These are phyloP conservation scores for Clathrus columnatus DNA, from an alignment of 768 basidiomycete genomes.

Conservation along the genomic window DNA sequence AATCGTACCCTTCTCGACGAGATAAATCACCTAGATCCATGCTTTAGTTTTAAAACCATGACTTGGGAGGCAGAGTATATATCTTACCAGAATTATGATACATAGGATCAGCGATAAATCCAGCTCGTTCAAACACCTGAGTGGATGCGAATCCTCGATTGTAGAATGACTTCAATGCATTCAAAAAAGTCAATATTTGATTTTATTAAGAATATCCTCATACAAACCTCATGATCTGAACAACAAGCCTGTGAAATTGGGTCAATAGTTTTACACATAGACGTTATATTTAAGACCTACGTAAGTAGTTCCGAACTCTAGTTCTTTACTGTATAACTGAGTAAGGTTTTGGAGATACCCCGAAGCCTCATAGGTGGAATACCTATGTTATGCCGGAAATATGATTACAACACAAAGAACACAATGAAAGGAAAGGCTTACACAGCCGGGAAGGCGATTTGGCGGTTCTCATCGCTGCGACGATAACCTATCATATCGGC, in stretches of 20 bases:
- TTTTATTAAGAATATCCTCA: neutral
- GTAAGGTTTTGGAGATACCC: conserved; percentile 70
- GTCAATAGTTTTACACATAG: neutral
- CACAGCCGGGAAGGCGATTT: conserved; percentile 72
- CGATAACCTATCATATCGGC: conserved; percentile 91
- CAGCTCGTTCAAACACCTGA: conserved; percentile 82
- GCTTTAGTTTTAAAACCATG: neutral
- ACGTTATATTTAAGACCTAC: conserved; percentile 28
- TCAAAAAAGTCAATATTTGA: neutral
- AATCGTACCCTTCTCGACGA: conserved; percentile 71
- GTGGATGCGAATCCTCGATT: conserved; percentile 79
- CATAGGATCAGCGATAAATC: conserved; percentile 80
- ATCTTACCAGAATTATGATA: conserved; percentile 74
- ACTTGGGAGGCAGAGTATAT: neutral
- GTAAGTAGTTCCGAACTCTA: conserved; percentile 56
- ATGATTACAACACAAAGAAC: neutral
- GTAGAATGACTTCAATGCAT: conserved; percentile 53
- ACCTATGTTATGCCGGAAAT: conserved; percentile 33
- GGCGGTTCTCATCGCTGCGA: conserved; percentile 64
- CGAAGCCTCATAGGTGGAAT: conserved; percentile 68
- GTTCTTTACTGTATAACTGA: conserved; percentile 71
- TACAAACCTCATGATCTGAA: conserved; percentile 75
- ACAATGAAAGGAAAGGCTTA: conserved; percentile 26
- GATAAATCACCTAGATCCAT: conserved; percentile 56
- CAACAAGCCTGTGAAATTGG: conserved; percentile 59